A percentile compares a stretch with the other conserved stretches of the same genome.
Conservation (phyloP, 2,329 filamentous ascomycete genomes). For the Pseudogymnoascus pannorum region DNA sequence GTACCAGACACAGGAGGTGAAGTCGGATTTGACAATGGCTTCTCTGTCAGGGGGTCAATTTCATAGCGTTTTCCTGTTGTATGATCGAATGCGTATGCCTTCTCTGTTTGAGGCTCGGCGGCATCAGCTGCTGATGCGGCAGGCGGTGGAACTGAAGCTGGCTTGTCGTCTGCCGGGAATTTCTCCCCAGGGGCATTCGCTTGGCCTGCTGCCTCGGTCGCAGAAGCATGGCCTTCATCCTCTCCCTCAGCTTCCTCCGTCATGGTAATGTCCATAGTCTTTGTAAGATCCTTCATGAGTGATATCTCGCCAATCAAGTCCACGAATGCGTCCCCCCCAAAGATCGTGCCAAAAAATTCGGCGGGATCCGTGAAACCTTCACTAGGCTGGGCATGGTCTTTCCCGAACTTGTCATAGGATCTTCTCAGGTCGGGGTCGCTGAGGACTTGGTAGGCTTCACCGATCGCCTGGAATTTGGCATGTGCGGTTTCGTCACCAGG, state of each 20-base stretch:
- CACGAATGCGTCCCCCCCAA: constrained; percentile 89
- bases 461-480: constrained; percentile 86
- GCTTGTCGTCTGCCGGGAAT: constrained; percentile 29
- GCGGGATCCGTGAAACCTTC: constrained; percentile 92
- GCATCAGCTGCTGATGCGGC: constrained; percentile 13
- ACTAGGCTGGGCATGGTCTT: constrained; percentile 84
- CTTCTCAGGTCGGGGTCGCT: constrained; percentile 80
- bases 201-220: constrained; percentile 28
- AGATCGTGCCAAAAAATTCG: constrained; percentile 98
- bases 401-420: constrained; percentile 94
- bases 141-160: constrained; percentile 34
- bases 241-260: constrained; percentile 60
- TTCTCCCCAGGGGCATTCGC: constrained; percentile 23
- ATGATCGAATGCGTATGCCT: neutral
- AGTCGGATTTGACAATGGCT: constrained; percentile 18
- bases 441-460: constrained; percentile 70
- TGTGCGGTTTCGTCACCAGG: constrained; percentile 91
- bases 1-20: constrained; percentile 34
- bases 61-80: neutral
- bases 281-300: constrained; percentile 95
- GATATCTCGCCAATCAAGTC: constrained; percentile 98
- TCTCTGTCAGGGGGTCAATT: constrained; percentile 21
- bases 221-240: constrained; percentile 47
- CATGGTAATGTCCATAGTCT: constrained; percentile 97
- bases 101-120: constrained; percentile 10